phyloP scores from a whole-genome alignment of 2,329 filamentous ascomycete species.

The Diplodia seriata region DNA sequence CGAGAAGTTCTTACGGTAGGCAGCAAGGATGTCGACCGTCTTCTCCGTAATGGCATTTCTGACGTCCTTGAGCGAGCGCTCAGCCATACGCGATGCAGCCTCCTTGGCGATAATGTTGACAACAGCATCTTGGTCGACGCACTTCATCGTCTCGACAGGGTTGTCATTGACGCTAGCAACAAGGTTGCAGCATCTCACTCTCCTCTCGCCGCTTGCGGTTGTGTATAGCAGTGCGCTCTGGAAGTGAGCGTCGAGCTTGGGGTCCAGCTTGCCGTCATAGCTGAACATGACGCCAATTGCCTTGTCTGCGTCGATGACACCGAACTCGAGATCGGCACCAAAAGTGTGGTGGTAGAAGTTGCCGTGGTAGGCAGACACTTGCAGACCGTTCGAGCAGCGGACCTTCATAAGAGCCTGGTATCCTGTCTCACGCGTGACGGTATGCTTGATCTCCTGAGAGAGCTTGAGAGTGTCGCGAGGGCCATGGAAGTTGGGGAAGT shows the following conservation, averaged over 20 bases:
- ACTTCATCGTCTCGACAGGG: constrained; percentile 84
- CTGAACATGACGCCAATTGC: constrained; percentile 89
- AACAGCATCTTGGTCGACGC: constrained; percentile 94
- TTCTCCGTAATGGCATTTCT: constrained; percentile 84
- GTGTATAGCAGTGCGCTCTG: constrained; percentile 95
- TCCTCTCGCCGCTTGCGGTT: constrained; percentile 83
- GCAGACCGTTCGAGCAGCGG: constrained; percentile 93
- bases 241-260: constrained; percentile 96
- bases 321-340: constrained; percentile 92
- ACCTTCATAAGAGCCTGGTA: constrained; percentile 99
- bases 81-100: constrained; percentile 81
- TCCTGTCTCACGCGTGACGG: constrained; percentile 86
- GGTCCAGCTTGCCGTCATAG: constrained; percentile 96
- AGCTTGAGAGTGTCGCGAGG: constrained; percentile 85
- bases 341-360: constrained; percentile 97
- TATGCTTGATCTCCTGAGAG: constrained; percentile 82
- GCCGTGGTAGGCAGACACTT: constrained; percentile 92
- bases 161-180: constrained; percentile 91
- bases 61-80: constrained; percentile 83
- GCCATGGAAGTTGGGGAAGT: constrained; percentile 94
- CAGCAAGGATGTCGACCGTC: constrained; percentile 88
- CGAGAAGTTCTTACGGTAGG: constrained; percentile 91
- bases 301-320: constrained; percentile 91
- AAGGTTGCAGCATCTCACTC: constrained; percentile 90
- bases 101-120: constrained; percentile 90